Evolutionary conservation across 306 rosid genomes (phyloP).

Genomic region (Sicyos edulis): DNA sequence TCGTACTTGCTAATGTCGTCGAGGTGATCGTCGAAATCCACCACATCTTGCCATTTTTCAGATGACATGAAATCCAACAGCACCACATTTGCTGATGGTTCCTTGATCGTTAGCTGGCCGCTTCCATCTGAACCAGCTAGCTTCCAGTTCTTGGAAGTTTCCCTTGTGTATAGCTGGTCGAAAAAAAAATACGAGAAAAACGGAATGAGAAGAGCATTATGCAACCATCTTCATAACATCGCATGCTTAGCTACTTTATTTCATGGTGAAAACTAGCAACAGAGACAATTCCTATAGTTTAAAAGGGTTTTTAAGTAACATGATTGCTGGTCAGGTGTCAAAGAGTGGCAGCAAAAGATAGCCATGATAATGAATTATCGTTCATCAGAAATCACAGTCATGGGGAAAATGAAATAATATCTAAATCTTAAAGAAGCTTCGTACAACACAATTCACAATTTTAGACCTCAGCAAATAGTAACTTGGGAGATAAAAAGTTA

Average conservation of each 20-base stretch:
- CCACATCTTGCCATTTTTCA: constrained; percentile 68
- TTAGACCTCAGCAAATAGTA: neutral
- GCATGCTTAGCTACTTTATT: neutral
- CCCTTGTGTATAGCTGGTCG: constrained; percentile 66
- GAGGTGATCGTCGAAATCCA: constrained; percentile 90
- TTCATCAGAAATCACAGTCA: neutral
- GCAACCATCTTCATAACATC: neutral
- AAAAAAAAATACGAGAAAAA: neutral
- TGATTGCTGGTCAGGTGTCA: neutral
- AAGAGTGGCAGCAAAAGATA: neutral
- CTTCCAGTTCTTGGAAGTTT: constrained; percentile 83
- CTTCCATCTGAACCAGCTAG: constrained; percentile 57
- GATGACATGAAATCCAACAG: constrained; percentile 67
- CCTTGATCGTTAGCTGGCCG: constrained; percentile 50
- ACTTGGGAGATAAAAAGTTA: neutral
- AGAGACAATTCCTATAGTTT: neutral
- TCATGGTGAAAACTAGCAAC: neutral
- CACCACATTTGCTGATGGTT: constrained; percentile 77
- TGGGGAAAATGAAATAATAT: neutral
- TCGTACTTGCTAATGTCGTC: constrained; percentile 91
- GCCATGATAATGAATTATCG: neutral
- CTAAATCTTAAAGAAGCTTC: neutral
- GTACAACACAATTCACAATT: neutral
- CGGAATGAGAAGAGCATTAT: neutral
- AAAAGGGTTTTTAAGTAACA: neutral